A percentile compares a stretch with the other conserved stretches of the same genome.
These are phyloP conservation scores for Diaporthe sp. DNA, from an alignment of 2,329 filamentous ascomycete genomes.

Conservation along the genomic window DNA sequence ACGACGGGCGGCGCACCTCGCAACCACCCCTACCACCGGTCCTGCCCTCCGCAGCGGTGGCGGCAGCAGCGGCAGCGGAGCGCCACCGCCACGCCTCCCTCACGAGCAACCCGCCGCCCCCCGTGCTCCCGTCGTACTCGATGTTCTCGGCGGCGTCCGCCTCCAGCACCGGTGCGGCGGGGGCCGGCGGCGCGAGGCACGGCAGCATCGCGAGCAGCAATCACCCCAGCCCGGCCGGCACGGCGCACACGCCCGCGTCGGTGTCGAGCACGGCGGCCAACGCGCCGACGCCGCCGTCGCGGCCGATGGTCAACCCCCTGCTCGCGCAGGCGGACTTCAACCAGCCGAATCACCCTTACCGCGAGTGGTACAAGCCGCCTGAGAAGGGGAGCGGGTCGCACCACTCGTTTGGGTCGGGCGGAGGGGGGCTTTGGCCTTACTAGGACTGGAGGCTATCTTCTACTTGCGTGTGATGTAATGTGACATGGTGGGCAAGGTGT, in stretches of 20 bases:
- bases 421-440: constrained; percentile 34
- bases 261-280: constrained; percentile 37
- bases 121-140: constrained; percentile 24
- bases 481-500: neutral
- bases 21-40: constrained; percentile 36
- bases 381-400: constrained; percentile 52
- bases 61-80: constrained; percentile 39
- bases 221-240: constrained; percentile 36
- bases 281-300: constrained; percentile 45
- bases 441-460: neutral
- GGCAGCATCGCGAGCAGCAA: constrained; percentile 31
- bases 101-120: constrained; percentile 34
- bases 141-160: constrained; percentile 12
- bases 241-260: constrained; percentile 34
- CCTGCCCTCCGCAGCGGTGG: constrained; percentile 30
- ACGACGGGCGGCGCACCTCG: constrained; percentile 4
- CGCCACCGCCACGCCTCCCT: constrained; percentile 34
- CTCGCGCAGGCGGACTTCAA: constrained; percentile 79
- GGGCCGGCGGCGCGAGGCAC: constrained; percentile 1
- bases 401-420: constrained; percentile 30
- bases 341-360: constrained; percentile 83
- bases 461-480: no score
- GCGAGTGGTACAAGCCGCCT: constrained; percentile 83
- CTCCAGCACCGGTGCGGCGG: neutral
- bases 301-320: constrained; percentile 74